These are phyloP conservation scores for Gracilaria vermiculophylla DNA, from an alignment of 23 red algal species.

Conservation along the genomic window DNA sequence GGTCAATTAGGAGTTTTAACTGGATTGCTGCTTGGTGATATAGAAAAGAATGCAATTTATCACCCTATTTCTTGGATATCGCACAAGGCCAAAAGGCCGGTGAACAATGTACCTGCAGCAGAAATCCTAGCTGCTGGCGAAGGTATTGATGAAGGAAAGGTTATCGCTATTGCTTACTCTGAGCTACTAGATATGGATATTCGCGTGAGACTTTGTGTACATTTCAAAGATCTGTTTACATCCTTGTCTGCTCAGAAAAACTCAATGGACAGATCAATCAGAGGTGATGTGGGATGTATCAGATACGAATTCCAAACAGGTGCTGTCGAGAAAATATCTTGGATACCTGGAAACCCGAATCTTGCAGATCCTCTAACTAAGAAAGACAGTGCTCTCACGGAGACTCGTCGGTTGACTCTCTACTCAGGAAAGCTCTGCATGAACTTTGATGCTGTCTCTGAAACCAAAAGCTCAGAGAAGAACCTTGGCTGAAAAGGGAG, in stretches of 20 bases:
- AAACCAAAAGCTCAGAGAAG: no score
- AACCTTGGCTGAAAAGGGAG: no score
- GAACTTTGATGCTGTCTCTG: no score
- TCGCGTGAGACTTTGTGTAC: not conserved
- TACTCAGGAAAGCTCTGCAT: no score
- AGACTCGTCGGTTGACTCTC: no score
- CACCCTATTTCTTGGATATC: not conserved
- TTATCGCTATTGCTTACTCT: not conserved
- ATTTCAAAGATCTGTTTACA: conserved; percentile 37
- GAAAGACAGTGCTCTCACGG: no score
- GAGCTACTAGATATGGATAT: not conserved
- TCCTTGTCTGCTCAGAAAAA: not conserved
- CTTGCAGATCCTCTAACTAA: no score
- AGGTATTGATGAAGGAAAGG: conserved; percentile 14
- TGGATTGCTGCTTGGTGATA: no score
- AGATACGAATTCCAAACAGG: not conserved
- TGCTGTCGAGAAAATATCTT: no score
- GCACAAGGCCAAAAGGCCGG: not conserved
- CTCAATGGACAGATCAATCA: conserved; percentile 17
- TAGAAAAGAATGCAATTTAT: no score
- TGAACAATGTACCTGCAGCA: conserved; percentile 3
- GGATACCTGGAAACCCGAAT: no score
- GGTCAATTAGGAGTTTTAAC: no score
- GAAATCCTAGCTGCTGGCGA: conserved; percentile 17
- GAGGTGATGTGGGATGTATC: conserved; percentile 1